Base-by-base conservation (phyloP, 2,329 filamentous ascomycete genomes). In the Mariannaea elegans region DNA sequence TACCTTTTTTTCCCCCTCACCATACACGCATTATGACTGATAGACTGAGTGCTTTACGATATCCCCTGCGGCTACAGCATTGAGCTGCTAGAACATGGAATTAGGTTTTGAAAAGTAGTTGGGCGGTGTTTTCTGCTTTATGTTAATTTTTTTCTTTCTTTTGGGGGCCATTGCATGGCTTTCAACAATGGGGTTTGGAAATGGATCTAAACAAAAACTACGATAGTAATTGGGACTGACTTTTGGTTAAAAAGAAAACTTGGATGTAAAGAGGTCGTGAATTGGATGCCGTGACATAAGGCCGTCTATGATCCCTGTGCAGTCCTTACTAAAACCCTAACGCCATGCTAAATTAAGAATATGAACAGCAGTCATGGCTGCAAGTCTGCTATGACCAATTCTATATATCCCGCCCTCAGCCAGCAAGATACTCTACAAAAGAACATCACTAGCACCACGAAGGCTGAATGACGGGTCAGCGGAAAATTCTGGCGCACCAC, bases 381-480 rank as follows among this genome's bases (percentile, higher is more conserved):
- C 9, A 29, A 59, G 42, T 23, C 50, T 41, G 21, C 10, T 23
- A 45, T 34, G 16, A 36, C 27, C 14, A 29, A 14, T 27, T 36
- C 19, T 14, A n/a, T 36, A 5, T 48, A 39, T n/a, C 21, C 50
- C 36, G 14, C 51, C 24, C 13, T 8, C n/a, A 13, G 27, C 32
- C 14, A 9, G 38, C 31, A n/a, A 29, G 12, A 13, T 14, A 18
- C 52, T 53, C 62, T 59, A 76, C n/a, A 74, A 64, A 9, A 76
- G 56, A 23, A 77, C 56, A 42, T 77, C 75, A 1, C 73, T 74
- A 4, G 73, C 59, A 4, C 68, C 67, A 2, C 70, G 61, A 14
- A 73, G 59, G 42, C 49, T 70, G 13, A 71, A 32, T n/a, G 64
- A 38, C 6, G 66, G 64, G 24, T 65, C 64, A 12, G 63, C 47